Conservation (phyloP, 306 rosid genomes). For the Luffa aegyptiaca region DNA sequence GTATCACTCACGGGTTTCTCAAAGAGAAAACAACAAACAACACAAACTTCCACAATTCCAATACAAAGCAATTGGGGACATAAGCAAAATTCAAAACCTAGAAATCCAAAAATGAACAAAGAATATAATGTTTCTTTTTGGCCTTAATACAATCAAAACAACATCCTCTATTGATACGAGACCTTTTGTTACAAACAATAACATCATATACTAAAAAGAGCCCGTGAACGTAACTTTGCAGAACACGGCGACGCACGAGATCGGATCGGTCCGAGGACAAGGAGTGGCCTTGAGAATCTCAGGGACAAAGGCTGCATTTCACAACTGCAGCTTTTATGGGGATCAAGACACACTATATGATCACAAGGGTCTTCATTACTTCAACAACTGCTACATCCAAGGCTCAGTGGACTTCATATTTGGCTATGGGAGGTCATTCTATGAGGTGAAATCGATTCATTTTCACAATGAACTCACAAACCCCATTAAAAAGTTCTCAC, state of each 20-base stretch:
- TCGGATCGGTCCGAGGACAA: slow-evolving; percentile 41
- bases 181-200: not conserved
- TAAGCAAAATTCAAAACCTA: not conserved
- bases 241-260: slow-evolving; percentile 44
- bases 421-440: slow-evolving; percentile 56
- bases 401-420: slow-evolving; percentile 77
- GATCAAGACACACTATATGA: slow-evolving; percentile 65
- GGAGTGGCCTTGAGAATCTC: slow-evolving; percentile 51
- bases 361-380: slow-evolving; percentile 68
- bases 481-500: not conserved
- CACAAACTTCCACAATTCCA: not conserved
- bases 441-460: slow-evolving; percentile 28
- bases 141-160: not conserved
- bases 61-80: not conserved
- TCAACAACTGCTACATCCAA: slow-evolving; percentile 49
- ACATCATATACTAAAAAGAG: no score
- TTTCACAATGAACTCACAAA: not conserved
- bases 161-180: not conserved
- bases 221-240: not conserved
- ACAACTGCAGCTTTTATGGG: slow-evolving; percentile 57
- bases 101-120: not conserved
- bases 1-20: not conserved
- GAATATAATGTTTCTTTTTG: not conserved
- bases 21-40: not conserved
- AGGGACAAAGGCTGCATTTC: slow-evolving; percentile 56